These are phyloP conservation scores for Backusella luteola DNA, from an alignment of 192 early-diverging fungal genomes.

Conservation along the genomic window DNA sequence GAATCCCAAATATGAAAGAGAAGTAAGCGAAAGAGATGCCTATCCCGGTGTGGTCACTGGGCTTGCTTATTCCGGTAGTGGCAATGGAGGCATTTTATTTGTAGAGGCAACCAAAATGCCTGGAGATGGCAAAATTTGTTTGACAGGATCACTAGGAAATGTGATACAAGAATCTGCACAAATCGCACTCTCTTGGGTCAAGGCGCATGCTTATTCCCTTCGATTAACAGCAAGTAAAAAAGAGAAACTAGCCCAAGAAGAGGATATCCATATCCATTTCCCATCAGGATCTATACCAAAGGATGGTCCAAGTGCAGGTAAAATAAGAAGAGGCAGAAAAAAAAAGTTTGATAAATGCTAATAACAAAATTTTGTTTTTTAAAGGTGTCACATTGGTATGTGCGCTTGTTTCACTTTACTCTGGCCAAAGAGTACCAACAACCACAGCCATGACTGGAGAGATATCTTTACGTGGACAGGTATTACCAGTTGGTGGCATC, in stretches of 20 bases:
- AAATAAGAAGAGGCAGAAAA: background rate
- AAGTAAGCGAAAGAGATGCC: conserved; percentile 62
- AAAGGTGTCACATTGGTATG: conserved; percentile 67
- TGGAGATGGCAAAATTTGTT: conserved; percentile 63
- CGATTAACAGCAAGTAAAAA: conserved; percentile 43
- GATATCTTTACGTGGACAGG: conserved; percentile 77
- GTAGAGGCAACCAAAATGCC: conserved; percentile 79
- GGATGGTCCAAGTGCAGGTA: conserved; percentile 74
- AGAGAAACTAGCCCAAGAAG: conserved; percentile 51
- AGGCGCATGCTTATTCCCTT: conserved; percentile 61
- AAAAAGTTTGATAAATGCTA: conserved; percentile 7
- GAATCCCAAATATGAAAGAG: conserved; percentile 63
- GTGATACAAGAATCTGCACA: conserved; percentile 86
- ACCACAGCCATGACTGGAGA: conserved; percentile 85
- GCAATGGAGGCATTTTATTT: conserved; percentile 72
- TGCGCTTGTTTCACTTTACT: conserved; percentile 77
- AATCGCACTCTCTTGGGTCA: conserved; percentile 78
- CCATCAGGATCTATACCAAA: conserved; percentile 79
- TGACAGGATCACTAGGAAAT: conserved; percentile 77
- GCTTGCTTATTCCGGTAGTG: conserved; percentile 74
- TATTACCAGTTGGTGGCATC: conserved; percentile 83
- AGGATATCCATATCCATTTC: conserved; percentile 88
- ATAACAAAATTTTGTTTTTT: too few relatives aligned
- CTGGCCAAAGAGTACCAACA: conserved; percentile 48
- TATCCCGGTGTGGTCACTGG: conserved; percentile 81